Conservation (phyloP, 202 grass and related monocot species). For the Cymbopogon flexuosus region DNA sequence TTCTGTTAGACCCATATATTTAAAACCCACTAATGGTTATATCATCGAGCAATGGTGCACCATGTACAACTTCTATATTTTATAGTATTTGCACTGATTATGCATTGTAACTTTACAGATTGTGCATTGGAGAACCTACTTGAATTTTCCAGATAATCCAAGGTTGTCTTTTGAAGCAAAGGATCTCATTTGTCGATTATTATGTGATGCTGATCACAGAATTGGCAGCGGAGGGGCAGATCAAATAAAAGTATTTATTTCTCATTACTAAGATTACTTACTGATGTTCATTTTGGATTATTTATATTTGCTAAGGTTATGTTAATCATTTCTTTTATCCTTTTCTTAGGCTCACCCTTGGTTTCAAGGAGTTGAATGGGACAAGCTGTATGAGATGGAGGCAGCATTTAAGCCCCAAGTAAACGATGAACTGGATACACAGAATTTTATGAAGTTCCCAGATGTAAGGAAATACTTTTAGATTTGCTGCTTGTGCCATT, state of each 20-base stretch:
- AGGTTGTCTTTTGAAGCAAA: constrained; percentile 69
- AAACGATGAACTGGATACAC: constrained; percentile 91
- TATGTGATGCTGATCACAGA: constrained; percentile 80
- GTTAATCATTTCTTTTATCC: background rate
- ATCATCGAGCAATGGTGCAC: background rate
- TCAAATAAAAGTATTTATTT: constrained; percentile 70
- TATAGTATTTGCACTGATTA: background rate
- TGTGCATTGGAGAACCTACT: constrained; percentile 81
- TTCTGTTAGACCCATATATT: constrained; percentile 6
- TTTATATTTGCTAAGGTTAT: constrained; percentile 20
- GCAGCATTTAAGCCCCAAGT: constrained; percentile 97
- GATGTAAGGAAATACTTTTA: constrained; percentile 60
- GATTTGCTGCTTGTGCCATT: background rate
- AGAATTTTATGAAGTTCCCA: constrained; percentile 93
- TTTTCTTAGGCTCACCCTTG: constrained; percentile 82
- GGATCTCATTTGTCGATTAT: constrained; percentile 75
- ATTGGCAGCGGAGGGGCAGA: constrained; percentile 64
- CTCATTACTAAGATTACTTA: constrained; percentile 15
- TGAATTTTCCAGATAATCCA: constrained; percentile 79
- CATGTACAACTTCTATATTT: background rate
- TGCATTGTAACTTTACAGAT: constrained; percentile 45
- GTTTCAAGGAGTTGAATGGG: constrained; percentile 79
- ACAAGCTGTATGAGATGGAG: constrained; percentile 91
- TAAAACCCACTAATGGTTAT: background rate
- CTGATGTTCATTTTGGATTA: constrained; percentile 8